Conservation (phyloP, 352 stramenopile genomes). For the Pythium brachiatum region DNA sequence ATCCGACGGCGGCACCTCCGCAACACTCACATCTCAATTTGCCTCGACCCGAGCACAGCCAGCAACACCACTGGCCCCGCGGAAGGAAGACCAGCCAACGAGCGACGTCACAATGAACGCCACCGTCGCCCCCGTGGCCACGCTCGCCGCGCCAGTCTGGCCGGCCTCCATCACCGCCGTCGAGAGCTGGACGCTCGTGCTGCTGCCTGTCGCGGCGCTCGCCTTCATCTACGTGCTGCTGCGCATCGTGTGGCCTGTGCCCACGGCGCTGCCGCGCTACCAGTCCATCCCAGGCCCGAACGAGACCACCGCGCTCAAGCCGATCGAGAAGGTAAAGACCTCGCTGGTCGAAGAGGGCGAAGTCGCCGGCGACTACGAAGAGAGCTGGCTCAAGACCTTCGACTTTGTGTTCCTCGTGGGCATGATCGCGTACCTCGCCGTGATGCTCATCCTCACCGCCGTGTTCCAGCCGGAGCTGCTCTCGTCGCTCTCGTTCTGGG, state of each 20-base stretch:
- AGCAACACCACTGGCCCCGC: background rate
- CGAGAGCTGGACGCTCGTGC: constrained; percentile 36
- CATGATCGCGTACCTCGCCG: constrained; percentile 44
- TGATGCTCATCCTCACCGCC: constrained; percentile 43
- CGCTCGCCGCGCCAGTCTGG: constrained; percentile 26
- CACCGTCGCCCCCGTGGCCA: constrained; percentile 4
- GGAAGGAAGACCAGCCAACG: background rate
- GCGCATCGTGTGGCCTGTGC: constrained; percentile 52
- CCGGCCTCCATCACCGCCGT: constrained; percentile 40
- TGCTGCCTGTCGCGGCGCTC: constrained; percentile 48
- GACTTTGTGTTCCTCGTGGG: constrained; percentile 58
- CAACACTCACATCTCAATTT: constrained; percentile 9
- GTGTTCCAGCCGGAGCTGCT: constrained; percentile 47
- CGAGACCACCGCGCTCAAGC: constrained; percentile 36
- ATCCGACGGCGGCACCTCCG: background rate
- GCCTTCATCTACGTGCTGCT: constrained; percentile 64
- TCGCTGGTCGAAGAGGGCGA: constrained; percentile 63
- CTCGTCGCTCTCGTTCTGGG: constrained; percentile 24
- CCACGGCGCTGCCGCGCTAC: constrained; percentile 41
- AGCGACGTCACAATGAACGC: constrained; percentile 1
- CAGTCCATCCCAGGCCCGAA: constrained; percentile 35
- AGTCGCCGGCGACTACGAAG: constrained; percentile 52
- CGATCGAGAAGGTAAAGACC: constrained; percentile 42
- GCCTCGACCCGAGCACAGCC: constrained; percentile 1
- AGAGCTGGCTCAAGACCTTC: constrained; percentile 54